Evolutionary conservation across 768 basidiomycete genomes (phyloP).

Genomic region (Amanita inopinata): DNA sequence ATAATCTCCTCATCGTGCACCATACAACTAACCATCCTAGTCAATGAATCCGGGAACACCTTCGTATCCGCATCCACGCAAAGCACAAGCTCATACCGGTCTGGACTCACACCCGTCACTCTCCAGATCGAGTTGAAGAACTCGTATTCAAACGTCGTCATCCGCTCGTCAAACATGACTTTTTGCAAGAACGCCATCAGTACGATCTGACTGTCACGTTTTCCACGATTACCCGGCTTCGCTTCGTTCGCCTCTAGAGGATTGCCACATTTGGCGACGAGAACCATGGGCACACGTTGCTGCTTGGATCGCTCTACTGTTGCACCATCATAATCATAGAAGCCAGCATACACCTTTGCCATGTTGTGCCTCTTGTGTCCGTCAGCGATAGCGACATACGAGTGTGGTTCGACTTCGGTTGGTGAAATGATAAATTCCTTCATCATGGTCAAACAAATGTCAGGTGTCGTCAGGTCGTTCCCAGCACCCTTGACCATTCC

Average conservation of each 20-base stretch:
- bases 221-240: constrained; percentile 97
- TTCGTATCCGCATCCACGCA: constrained; percentile 98
- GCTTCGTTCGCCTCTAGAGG: constrained; percentile 78
- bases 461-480: constrained; percentile 82
- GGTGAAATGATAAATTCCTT: constrained; percentile 78
- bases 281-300: constrained; percentile 90
- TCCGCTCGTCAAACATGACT: constrained; percentile 99
- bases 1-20: constrained; percentile 96
- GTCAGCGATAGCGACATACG: constrained; percentile 97
- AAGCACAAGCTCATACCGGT: constrained; percentile 89
- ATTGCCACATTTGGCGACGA: constrained; percentile 95
- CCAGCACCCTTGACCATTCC: constrained; percentile 98
- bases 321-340: constrained; percentile 88
- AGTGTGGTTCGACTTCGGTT: constrained; percentile 84
- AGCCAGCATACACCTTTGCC: constrained; percentile 97
- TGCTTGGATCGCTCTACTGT: constrained; percentile 90
- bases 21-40: constrained; percentile 95
- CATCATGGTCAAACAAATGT: constrained; percentile 96
- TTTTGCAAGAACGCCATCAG: constrained; percentile 98
- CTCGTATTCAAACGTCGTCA: constrained; percentile 99
- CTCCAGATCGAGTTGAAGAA: constrained; percentile 99
- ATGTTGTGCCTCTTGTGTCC: constrained; percentile 99
- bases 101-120: constrained; percentile 89
- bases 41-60: constrained; percentile 97
- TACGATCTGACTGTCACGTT: constrained; percentile 97